Conservation (phyloP, 2,329 filamentous ascomycete species). For the Aspergillus fructus region DNA sequence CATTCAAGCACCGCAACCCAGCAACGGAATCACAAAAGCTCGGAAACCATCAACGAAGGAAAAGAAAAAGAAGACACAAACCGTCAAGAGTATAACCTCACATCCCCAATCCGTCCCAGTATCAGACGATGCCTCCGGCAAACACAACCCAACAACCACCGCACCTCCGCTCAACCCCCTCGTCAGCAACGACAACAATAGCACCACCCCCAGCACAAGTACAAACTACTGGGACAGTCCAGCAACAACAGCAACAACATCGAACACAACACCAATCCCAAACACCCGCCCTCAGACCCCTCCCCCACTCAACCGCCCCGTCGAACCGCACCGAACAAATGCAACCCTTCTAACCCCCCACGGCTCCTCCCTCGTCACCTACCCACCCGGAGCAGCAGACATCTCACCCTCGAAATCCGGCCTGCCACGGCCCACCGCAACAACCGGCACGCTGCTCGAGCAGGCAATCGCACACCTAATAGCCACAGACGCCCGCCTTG, state of each 20-base stretch:
- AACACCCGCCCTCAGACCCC: slow-evolving; percentile 47
- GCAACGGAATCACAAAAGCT: slow-evolving; percentile 30
- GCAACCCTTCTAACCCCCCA: slow-evolving; percentile 50
- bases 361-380: slow-evolving; percentile 48
- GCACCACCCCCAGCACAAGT: slow-evolving; percentile 28
- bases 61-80: slow-evolving; percentile 17
- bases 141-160: not conserved
- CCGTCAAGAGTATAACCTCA: not conserved
- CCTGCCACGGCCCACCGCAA: slow-evolving; percentile 49
- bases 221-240: slow-evolving; percentile 22
- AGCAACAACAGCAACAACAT: slow-evolving; percentile 11
- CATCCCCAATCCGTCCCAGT: not conserved
- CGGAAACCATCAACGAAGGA: slow-evolving; percentile 25
- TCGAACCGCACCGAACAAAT: slow-evolving; percentile 49
- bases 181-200: not conserved
- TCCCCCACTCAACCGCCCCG: slow-evolving; percentile 44
- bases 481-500: slow-evolving; percentile 69
- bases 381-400: slow-evolving; percentile 42
- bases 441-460: slow-evolving; percentile 71
- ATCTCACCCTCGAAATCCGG: slow-evolving; percentile 42
- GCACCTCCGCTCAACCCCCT: slow-evolving; percentile 4
- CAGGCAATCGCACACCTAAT: slow-evolving; percentile 75
- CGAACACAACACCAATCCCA: slow-evolving; percentile 24
- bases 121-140: not conserved
- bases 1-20: slow-evolving; percentile 18